Evolutionary conservation across 1,284 basidiomycete genomes (phyloP).

Genomic region (Leccinum angustisporum): DNA sequence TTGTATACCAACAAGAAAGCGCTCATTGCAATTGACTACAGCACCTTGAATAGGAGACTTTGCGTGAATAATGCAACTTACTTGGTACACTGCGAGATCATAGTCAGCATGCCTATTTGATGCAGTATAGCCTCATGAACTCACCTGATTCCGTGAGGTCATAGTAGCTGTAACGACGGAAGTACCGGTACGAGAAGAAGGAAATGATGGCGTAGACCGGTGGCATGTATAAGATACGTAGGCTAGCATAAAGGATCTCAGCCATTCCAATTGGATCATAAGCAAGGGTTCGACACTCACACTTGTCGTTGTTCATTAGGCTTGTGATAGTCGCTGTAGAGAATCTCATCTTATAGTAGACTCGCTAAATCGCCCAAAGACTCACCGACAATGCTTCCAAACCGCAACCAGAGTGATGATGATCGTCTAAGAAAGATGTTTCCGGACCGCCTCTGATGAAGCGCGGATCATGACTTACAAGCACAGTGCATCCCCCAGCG

Average conservation of each 20-base stretch:
- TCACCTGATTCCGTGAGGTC: slow-evolving; percentile 69
- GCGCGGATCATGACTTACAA: slow-evolving; percentile 44
- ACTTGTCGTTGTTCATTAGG: slow-evolving; percentile 74
- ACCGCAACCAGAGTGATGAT: slow-evolving; percentile 58
- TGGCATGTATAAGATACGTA: slow-evolving; percentile 80
- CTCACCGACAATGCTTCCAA: slow-evolving; percentile 59
- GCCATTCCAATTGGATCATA: background rate
- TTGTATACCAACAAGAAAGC: slow-evolving; percentile 65
- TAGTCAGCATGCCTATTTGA: slow-evolving; percentile 4
- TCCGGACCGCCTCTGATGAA: background rate
- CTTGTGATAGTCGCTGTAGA: slow-evolving; percentile 60
- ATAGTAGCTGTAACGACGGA: slow-evolving; percentile 81
- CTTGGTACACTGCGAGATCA: slow-evolving; percentile 37
- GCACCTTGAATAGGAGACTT: slow-evolving; percentile 31
- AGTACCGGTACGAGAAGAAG: slow-evolving; percentile 86
- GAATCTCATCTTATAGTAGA: background rate
- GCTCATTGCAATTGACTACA: slow-evolving; percentile 73
- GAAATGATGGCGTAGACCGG: slow-evolving; percentile 82
- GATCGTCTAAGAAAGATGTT: slow-evolving; percentile 48
- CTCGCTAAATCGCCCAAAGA: slow-evolving; percentile 7
- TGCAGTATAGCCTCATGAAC: slow-evolving; percentile 24
- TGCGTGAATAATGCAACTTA: slow-evolving; percentile 22
- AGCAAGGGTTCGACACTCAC: slow-evolving; percentile 40
- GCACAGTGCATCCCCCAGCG: slow-evolving; percentile 58
- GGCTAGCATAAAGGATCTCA: slow-evolving; percentile 16